A percentile compares a stretch with the other conserved stretches of the same genome.
Conservation (phyloP, 2,329 filamentous ascomycete species). For the Monilinia aucupariae region DNA sequence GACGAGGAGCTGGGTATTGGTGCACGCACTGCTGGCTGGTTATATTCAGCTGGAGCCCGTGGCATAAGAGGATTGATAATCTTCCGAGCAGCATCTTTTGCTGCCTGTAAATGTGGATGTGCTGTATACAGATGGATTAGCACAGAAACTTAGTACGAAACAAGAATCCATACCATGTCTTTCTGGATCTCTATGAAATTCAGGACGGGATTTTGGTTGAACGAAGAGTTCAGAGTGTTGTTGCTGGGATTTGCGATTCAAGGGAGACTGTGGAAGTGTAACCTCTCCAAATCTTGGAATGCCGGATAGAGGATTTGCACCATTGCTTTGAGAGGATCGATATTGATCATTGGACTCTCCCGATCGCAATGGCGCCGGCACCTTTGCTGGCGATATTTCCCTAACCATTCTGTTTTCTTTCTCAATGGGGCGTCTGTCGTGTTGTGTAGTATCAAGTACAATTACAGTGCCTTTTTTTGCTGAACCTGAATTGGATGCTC, state of each 20-base stretch:
- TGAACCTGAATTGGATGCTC: constrained; percentile 19
- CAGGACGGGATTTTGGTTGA: constrained; percentile 32
- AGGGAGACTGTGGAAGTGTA: constrained; percentile 33
- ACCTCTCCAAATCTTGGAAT: constrained; percentile 33
- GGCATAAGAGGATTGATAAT: constrained; percentile 29
- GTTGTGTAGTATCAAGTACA: constrained; percentile 21
- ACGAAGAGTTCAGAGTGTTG: constrained; percentile 30
- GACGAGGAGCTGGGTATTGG: constrained; percentile 22
- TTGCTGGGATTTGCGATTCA: constrained; percentile 28
- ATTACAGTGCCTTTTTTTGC: constrained; percentile 22
- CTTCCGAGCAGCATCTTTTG: constrained; percentile 29
- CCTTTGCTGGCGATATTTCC: constrained; percentile 34
- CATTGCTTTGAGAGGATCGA: constrained; percentile 14
- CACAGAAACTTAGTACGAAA: neutral
- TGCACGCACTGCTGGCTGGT: constrained; percentile 25
- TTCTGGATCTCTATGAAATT: constrained; percentile 31
- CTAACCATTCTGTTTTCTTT: constrained; percentile 32
- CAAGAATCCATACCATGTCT: constrained; percentile 23
- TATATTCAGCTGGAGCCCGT: constrained; percentile 27
- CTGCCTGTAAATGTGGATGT: constrained; percentile 32
- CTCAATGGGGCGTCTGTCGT: neutral
- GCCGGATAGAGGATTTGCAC: constrained; percentile 17
- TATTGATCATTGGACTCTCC: constrained; percentile 27
- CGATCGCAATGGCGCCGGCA: constrained; percentile 23
- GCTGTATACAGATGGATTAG: constrained; percentile 16